phyloP scores from a whole-genome alignment of 208 protist species.

The Acanthamoeba royreba region DNA sequence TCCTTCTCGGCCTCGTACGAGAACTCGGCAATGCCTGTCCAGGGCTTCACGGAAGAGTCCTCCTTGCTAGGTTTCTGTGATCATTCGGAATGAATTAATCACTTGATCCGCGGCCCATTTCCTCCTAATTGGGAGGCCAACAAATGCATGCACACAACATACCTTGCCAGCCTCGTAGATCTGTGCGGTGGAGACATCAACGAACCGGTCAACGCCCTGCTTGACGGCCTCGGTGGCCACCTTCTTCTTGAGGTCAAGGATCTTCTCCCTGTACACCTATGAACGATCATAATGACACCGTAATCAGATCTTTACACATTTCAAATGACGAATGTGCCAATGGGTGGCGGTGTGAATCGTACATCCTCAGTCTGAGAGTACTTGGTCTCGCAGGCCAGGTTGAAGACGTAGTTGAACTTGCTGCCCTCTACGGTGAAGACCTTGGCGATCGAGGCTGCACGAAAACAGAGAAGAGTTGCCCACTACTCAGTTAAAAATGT shows the following conservation, averaged over 20 bases:
- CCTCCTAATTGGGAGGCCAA: too few species aligned
- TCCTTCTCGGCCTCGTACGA: slow-evolving; percentile 83
- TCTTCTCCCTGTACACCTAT: slow-evolving; percentile 81
- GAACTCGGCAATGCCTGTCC: slow-evolving; percentile 82
- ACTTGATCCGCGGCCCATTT: too few species aligned
- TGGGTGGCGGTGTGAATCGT: too few species aligned
- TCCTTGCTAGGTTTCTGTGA: slow-evolving; percentile 75
- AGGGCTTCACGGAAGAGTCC: slow-evolving; percentile 79
- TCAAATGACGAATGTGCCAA: not conserved
- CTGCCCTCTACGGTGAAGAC: slow-evolving; percentile 75
- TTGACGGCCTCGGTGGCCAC: slow-evolving; percentile 78
- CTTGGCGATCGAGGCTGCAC: slow-evolving; percentile 75
- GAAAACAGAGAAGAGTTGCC: too few species aligned
- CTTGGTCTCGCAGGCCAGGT: slow-evolving; percentile 87
- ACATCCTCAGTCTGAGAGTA: slow-evolving; percentile 79
- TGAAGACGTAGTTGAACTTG: slow-evolving; percentile 84
- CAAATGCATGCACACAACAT: too few species aligned
- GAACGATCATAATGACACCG: not conserved
- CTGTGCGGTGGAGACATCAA: slow-evolving; percentile 89
- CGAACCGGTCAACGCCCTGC: slow-evolving; percentile 78
- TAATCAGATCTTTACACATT: too few species aligned
- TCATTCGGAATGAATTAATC: too few species aligned
- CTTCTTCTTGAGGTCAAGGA: slow-evolving; percentile 77
- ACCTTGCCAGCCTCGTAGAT: slow-evolving; percentile 83
- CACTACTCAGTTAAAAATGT: too few species aligned